Percentiles rank a stretch among this genome's conserved stretches.
Evolutionary conservation across 352 stramenopile species (phyloP).

Genomic region (Globisporangium viniferum): DNA sequence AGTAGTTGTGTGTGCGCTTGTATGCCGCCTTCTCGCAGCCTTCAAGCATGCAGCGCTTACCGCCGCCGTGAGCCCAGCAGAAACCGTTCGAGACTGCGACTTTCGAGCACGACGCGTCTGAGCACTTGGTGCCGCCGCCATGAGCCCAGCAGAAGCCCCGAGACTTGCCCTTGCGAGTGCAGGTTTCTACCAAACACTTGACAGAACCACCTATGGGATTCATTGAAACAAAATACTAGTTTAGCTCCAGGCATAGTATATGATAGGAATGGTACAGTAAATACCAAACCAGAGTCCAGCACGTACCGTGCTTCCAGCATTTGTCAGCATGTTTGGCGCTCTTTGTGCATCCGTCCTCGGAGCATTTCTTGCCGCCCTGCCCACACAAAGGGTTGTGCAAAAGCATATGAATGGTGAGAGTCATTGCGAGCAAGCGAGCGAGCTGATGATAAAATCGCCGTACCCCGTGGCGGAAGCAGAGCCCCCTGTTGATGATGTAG

Average conservation of each 20-base stretch:
- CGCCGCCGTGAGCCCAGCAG: constrained; percentile 74
- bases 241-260: no score
- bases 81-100: constrained; percentile 51
- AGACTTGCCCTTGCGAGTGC: background rate
- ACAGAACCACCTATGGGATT: no score
- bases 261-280: no score
- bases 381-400: constrained; percentile 11
- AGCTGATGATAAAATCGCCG: background rate
- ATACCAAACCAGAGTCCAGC: background rate
- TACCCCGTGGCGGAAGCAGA: constrained; percentile 47
- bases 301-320: constrained; percentile 39
- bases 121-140: background rate
- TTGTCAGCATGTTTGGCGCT: constrained; percentile 35
- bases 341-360: constrained; percentile 24
- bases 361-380: constrained; percentile 39
- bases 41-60: constrained; percentile 32
- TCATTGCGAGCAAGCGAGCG: background rate
- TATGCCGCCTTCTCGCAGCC: background rate
- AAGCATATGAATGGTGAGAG: no score
- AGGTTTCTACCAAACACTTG: background rate
- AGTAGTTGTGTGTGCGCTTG: background rate
- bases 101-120: background rate
- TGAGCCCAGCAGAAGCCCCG: background rate
- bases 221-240: no score
- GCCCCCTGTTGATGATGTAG: constrained; percentile 44